These are phyloP conservation scores for Halteria grandinella DNA, from an alignment of 73 alveolate species.

Conservation along the genomic window DNA sequence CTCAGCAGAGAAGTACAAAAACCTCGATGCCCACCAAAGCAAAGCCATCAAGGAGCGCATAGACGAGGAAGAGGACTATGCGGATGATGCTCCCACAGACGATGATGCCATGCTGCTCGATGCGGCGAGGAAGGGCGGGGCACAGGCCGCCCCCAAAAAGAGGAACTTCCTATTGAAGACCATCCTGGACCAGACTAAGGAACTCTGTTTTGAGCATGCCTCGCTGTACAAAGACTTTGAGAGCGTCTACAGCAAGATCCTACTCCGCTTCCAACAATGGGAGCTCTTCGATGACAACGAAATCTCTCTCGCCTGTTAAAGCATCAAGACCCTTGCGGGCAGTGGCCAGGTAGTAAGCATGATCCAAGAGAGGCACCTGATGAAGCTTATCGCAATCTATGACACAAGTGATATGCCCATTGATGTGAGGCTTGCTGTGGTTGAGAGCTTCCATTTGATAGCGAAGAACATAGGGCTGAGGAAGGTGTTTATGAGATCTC, in stretches of 20 bases:
- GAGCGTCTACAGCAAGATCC: conserved; percentile 21
- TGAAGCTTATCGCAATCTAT: conserved; percentile 19
- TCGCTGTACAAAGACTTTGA: conserved; percentile 49
- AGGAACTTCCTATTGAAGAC: conserved; percentile 29
- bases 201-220: conserved; percentile 32
- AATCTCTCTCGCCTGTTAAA: conserved; percentile 22
- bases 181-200: conserved; percentile 39
- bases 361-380: neutral
- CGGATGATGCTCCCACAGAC: conserved; percentile 1
- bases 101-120: neutral
- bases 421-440: conserved; percentile 24
- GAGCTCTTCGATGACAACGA: conserved; percentile 51
- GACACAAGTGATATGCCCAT: conserved; percentile 1
- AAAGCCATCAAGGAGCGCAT: no score
- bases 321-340: conserved; percentile 24
- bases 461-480: conserved; percentile 45
- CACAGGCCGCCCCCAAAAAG: neutral
- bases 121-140: neutral
- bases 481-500: conserved; percentile 23
- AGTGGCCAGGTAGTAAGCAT: conserved; percentile 33
- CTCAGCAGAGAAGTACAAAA: neutral
- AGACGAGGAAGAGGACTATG: conserved; percentile 22
- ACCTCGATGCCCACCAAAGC: neutral
- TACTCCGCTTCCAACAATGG: conserved; percentile 46
- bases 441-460: conserved; percentile 32